These are phyloP conservation scores for Trametes cingulata DNA, from an alignment of 768 basidiomycete species.

Conservation along the genomic window DNA sequence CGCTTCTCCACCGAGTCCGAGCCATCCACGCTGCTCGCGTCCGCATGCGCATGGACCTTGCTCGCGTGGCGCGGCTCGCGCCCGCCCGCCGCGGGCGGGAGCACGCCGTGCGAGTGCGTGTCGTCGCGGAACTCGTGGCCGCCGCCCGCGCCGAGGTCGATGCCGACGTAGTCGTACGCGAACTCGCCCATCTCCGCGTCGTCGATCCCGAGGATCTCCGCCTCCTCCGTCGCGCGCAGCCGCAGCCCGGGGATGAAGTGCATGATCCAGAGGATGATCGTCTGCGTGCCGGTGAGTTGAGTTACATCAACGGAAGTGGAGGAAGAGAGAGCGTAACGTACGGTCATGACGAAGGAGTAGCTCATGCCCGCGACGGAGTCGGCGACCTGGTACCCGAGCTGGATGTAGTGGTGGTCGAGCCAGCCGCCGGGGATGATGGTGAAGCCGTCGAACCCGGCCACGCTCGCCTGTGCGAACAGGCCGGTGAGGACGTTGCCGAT, in stretches of 20 bases:
- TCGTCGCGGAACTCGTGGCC: conserved; percentile 31
- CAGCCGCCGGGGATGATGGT: conserved; percentile 79
- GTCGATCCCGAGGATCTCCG: conserved; percentile 84
- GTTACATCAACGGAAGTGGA: neutral
- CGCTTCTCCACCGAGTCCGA: conserved; percentile 17
- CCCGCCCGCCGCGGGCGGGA: conserved; percentile 31
- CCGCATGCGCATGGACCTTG: neutral
- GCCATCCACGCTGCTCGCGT: conserved; percentile 18
- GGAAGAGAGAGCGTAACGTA: conserved; percentile 35
- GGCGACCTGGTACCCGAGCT: conserved; percentile 85
- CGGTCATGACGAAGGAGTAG: conserved; percentile 78
- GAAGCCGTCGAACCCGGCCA: conserved; percentile 81
- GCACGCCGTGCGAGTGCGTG: conserved; percentile 34
- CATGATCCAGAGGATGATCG: conserved; percentile 85
- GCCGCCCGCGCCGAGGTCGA: conserved; percentile 30
- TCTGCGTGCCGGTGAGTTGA: conserved; percentile 39
- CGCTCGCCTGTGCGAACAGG: conserved; percentile 79
- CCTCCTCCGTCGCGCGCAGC: conserved; percentile 65
- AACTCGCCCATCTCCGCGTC: conserved; percentile 64
- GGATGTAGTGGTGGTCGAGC: conserved; percentile 79
- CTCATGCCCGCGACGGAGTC: conserved; percentile 64
- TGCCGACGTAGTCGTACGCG: conserved; percentile 52
- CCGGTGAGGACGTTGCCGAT: conserved; percentile 81
- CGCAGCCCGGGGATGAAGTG: conserved; percentile 81
- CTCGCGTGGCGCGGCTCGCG: conserved; percentile 37